Evolutionary conservation across 495 filamentous ascomycete genomes (phyloP), one percentile per base, ranked within the genome.

Genomic region (Neurospora sp.): DNA sequence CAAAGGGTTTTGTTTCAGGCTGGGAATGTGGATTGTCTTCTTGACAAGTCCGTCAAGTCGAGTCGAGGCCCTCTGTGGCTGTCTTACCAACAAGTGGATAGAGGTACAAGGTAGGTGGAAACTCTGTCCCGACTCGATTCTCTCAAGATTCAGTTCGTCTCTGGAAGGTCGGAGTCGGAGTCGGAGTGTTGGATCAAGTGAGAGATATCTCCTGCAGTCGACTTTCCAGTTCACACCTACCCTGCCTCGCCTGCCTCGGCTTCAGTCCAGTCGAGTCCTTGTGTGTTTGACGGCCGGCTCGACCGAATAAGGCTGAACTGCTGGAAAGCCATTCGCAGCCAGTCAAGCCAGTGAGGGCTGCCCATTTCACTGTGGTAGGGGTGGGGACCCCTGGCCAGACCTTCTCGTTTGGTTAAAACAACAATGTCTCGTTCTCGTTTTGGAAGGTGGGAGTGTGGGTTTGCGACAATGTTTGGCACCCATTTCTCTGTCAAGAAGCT

Each of bases 371-470:
- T 66, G 54, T 66, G 54, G 54, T 37, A 66, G 54, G 54, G 54
- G 27, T 66, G 27, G 54, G 54, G 54, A 66, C 54, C 54, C 54
- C 54, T 66, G 27, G 54, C 54, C 54, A 18, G 54, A 66, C 54
- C 54, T 66, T 66, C 27, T 66, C 54, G 54, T 66, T 66, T 66
- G 54, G 54, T 66, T 18, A 35, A 35, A 66, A 14, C 31, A 35
- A 35, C 14, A 62, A 18, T 35, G 54, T 62, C 23, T 59, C 54
- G 54, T 62, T 35, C 54, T 35, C 31, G 40, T 39, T 72, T 72
- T 11, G 70, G 70, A 72, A 72, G 70, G 70, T 72, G 70, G 70
- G 41, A 71, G 41, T 44, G 41, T 40, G 70, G 20, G 10, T 54
- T 54, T 54, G 38, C 20, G 39, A 71, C 39, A 35, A 71, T 48